Conservation (phyloP, 352 stramenopile species). For the Pythium guiyangense region DNA sequence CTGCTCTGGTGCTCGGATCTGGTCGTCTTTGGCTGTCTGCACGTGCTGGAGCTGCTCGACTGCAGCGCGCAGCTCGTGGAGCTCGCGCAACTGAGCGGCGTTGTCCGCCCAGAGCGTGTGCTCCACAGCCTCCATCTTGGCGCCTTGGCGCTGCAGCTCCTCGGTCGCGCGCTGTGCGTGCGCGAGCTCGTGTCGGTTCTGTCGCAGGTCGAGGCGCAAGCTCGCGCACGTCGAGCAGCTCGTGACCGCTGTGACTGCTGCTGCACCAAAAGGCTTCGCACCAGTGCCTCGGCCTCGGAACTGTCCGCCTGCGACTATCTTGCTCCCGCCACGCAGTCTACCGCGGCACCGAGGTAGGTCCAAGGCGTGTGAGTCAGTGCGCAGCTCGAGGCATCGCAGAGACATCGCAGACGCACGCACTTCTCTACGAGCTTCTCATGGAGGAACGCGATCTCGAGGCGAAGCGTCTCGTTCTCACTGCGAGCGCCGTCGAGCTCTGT, state of each 20-base stretch:
- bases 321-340: slow-evolving; percentile 33
- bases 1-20: slow-evolving; percentile 16
- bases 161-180: slow-evolving; percentile 8
- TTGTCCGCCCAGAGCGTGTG: slow-evolving; percentile 29
- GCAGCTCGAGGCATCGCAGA: too few species aligned
- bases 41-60: slow-evolving; percentile 17
- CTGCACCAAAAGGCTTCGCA: neutral
- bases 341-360: neutral
- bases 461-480: slow-evolving; percentile 24
- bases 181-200: slow-evolving; percentile 14
- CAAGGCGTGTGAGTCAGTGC: neutral
- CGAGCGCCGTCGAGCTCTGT: slow-evolving; percentile 8
- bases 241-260: neutral
- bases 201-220: slow-evolving; percentile 13
- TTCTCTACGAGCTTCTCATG: slow-evolving; percentile 30
- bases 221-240: slow-evolving; percentile 20
- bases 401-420: too few species aligned
- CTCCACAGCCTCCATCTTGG: slow-evolving; percentile 22
- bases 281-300: slow-evolving; percentile 20
- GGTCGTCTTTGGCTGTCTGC: slow-evolving; percentile 9
- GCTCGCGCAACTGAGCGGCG: slow-evolving; percentile 14
- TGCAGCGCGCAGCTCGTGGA: slow-evolving; percentile 13
- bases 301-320: slow-evolving; percentile 32
- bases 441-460: slow-evolving; percentile 21
- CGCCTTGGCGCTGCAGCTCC: slow-evolving; percentile 24